Conservation (phyloP, 2,329 filamentous ascomycete species). For the Alternaria viburni region DNA sequence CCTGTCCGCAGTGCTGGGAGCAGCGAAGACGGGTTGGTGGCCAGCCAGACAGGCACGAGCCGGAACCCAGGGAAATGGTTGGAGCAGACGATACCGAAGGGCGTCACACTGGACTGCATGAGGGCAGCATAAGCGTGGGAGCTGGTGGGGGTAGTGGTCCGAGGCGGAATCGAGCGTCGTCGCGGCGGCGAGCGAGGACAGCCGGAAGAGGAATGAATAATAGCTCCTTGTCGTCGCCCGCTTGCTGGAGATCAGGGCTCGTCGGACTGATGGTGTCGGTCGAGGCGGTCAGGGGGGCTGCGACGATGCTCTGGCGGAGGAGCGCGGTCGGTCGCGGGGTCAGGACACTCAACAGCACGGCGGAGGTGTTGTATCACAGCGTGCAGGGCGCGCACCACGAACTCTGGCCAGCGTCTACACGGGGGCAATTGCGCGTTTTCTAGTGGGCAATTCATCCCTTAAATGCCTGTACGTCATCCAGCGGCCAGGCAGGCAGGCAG, state of each 20-base stretch:
- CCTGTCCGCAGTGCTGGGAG: constrained; percentile 4
- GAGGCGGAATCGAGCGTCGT: constrained; percentile 21
- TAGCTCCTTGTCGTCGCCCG: constrained; percentile 6
- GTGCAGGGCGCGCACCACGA: constrained; percentile 22
- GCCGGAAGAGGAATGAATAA: constrained; percentile 23
- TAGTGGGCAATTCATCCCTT: constrained; percentile 33
- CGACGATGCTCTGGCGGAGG: constrained; percentile 13
- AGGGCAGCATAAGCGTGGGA: constrained; percentile 51
- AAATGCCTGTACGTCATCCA: constrained; percentile 23
- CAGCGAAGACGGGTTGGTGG: constrained; percentile 16
- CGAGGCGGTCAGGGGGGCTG: neutral
- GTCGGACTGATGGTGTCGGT: constrained; percentile 1
- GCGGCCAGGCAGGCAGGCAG: constrained; percentile 14
- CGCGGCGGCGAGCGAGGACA: constrained; percentile 17
- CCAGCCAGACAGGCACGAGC: constrained; percentile 50
- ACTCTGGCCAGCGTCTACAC: constrained; percentile 32
- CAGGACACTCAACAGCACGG: constrained; percentile 6
- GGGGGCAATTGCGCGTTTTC: constrained; percentile 33
- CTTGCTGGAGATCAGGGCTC: neutral
- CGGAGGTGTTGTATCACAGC: constrained; percentile 18
- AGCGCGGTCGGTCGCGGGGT: constrained; percentile 23
- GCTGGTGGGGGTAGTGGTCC: constrained; percentile 38
- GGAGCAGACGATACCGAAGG: constrained; percentile 50
- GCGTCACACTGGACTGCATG: constrained; percentile 52
- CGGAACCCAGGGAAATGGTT: constrained; percentile 41